Base-by-base conservation (phyloP, 2,329 filamentous ascomycete genomes). In the Monosporascus ibericus region DNA sequence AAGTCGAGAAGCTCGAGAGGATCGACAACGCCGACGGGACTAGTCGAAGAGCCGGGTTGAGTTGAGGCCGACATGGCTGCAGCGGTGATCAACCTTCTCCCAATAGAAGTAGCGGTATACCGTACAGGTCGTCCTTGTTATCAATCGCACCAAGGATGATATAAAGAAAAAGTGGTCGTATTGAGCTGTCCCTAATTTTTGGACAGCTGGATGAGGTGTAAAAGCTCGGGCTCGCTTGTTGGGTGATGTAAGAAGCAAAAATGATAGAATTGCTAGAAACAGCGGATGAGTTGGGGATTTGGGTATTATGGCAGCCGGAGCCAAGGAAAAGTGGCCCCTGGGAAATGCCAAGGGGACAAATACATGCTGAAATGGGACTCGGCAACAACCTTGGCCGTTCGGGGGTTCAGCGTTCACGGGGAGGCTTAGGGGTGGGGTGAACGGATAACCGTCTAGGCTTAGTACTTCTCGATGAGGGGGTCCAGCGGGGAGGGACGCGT, bases 1-100 rank as follows among this genome's bases (percentile, higher is more conserved):
- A 85, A 75, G 60, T 85, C 81, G 66, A 85, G 71, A 47, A 85
- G 71, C 61, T 86, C 82, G 60, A 83, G 66, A 52, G 77, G 74
- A 61, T 78, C 74, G 58, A 76, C 74, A 54, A 73, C 50, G 48
- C 63, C 58, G 25, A 58, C 47, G 17, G 62, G 58, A 49, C 56
- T 61, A 22, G 58, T 56, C 37, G 62, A 57, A 27, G 54, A 44
- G 44, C 11, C 49, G 24, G 55, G 50, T 44, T 62, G 63, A 53
- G 58, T 58, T 52, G 61, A 55, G 51, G 51, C 57, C 30, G 53
- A 47, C 56, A 57, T 62, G 11, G 44, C 40, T 49, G 4, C 22
- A 42, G 27, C 48, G 14, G 18, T 27, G 27, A 30, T 15, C 38
- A 37, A 17, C 27, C 48, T 39, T 46, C 30, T 25, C 18, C 22